Evolutionary conservation across 2,329 filamentous ascomycete species (phyloP), one percentile per base, ranked within the genome.

Genomic region (Alternaria postmessia): DNA sequence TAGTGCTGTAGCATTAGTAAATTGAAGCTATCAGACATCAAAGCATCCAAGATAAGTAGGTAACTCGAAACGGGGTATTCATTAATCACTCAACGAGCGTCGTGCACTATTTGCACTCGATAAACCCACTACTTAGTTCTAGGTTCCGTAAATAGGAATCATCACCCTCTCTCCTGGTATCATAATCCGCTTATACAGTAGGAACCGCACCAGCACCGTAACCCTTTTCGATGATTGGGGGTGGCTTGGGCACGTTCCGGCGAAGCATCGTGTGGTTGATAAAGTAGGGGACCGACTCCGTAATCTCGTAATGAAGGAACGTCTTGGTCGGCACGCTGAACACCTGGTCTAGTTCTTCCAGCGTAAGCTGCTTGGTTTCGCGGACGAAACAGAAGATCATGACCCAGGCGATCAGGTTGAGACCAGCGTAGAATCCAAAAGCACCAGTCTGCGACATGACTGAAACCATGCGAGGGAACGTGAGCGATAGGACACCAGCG

Each of bases 211-310:
- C 51, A 12, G 20, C 7, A 6, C 30, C 54, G 11, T 52, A 34
- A 18, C 51, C 66, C 69, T 68, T 78, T 61, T 76, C 77, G 55
- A 80, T 79, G 52, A 81, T 71, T 28, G 75, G 75, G 32, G 78
- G 75, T 12, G 79, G 79, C 71, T 78, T 79, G 16, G 62, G 56
- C 46, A 79, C 74, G 30, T 77, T 76, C 61, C 74, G 65, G 51
- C 77, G 72, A 44, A 82, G 61, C 18, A 82, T 63, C 54, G 80
- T 68, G 34, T 75, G 70, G 67, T 80, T 81, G 70, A 81, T 64
- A 65, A 81, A 81, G 62, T 78, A 82, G 5, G 80, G 80, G 8
- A 81, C 69, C 74, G 73, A 78, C 7, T 75, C 67, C 16, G 63
- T 78, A 28, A 70, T 62, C 61, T 82, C 79, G 64, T 82, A 78